Conservation (phyloP, 225 moss, liverwort and hornwort species). For the Pseudoscleropodium purum region DNA sequence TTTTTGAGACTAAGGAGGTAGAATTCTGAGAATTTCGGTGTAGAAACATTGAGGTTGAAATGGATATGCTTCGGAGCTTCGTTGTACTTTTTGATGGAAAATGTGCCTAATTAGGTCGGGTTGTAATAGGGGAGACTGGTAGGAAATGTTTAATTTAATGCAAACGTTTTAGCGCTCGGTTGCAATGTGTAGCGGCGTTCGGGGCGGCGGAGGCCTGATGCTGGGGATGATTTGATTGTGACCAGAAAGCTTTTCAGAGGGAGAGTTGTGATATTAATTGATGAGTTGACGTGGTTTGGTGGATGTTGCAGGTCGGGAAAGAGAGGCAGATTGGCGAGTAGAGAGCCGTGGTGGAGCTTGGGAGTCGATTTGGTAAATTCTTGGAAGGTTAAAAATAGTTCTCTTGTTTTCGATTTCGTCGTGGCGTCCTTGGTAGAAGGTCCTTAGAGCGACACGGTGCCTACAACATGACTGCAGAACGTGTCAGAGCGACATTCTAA, state of each 20-base stretch:
- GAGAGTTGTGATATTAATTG: background rate
- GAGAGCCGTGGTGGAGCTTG: background rate
- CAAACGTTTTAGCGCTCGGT: background rate
- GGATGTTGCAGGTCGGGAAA: background rate
- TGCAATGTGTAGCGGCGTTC: background rate
- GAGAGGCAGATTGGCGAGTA: background rate
- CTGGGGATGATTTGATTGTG: background rate
- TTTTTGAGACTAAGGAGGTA: background rate
- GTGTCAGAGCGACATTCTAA: background rate
- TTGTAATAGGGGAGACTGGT: background rate
- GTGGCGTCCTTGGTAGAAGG: background rate
- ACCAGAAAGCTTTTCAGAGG: background rate
- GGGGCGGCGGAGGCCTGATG: background rate
- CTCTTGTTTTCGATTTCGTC: background rate
- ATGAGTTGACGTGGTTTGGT: background rate
- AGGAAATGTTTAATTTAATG: background rate
- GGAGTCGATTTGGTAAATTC: background rate
- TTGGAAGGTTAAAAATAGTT: background rate
- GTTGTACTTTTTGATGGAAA: background rate
- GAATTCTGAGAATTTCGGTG: background rate
- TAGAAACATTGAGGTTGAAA: background rate
- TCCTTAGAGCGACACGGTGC: background rate
- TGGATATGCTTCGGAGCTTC: background rate
- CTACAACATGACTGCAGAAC: no score
- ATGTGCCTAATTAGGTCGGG: background rate